A percentile compares a stretch with the other conserved stretches of the same genome.
phyloP scores from a whole-genome alignment of 768 basidiomycete genomes.

The Mycena filopes region DNA sequence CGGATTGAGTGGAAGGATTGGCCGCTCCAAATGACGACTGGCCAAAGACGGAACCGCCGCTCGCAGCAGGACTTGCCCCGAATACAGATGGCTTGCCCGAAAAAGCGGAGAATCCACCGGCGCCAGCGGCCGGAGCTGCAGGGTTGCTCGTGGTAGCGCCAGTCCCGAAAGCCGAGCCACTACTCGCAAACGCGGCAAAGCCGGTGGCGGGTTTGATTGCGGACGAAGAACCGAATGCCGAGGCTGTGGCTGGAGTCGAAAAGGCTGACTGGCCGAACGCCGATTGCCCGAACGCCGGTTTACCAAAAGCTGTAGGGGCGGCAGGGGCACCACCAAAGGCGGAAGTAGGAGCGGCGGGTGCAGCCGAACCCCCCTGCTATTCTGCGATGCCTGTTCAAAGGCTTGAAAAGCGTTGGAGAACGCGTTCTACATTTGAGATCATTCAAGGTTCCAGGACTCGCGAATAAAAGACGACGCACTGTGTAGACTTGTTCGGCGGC shows the following conservation, averaged over 20 bases:
- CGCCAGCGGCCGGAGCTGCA: constrained; percentile 34
- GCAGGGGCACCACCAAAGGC: constrained; percentile 50
- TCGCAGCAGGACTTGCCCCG: constrained; percentile 19
- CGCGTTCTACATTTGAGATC: constrained; percentile 50
- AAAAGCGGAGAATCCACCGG: constrained; percentile 35
- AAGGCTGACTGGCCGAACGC: constrained; percentile 39
- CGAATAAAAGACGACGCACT: constrained; percentile 39
- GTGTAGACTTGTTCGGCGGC: constrained; percentile 61
- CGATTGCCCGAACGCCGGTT: constrained; percentile 48
- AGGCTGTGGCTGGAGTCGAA: constrained; percentile 21
- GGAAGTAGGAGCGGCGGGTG: constrained; percentile 41
- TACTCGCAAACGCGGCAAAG: constrained; percentile 28
- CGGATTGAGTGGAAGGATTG: constrained; percentile 34
- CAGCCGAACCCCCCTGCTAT: constrained; percentile 38
- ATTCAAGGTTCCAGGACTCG: not conserved
- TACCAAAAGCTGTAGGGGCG: constrained; percentile 33
- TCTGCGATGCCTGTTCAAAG: constrained; percentile 62
- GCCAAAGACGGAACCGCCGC: constrained; percentile 42
- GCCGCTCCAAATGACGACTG: constrained; percentile 32
- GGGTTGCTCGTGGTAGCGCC: constrained; percentile 43
- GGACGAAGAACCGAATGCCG: constrained; percentile 23
- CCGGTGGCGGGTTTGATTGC: constrained; percentile 24
- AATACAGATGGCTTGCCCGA: constrained; percentile 32
- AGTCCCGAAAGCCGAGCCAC: constrained; percentile 28
- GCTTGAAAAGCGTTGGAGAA: constrained; percentile 59